A percentile compares a stretch with the other conserved stretches of the same genome.
Evolutionary conservation across 179 eudicot genomes (phyloP).

Genomic region (Silene noctiflora): DNA sequence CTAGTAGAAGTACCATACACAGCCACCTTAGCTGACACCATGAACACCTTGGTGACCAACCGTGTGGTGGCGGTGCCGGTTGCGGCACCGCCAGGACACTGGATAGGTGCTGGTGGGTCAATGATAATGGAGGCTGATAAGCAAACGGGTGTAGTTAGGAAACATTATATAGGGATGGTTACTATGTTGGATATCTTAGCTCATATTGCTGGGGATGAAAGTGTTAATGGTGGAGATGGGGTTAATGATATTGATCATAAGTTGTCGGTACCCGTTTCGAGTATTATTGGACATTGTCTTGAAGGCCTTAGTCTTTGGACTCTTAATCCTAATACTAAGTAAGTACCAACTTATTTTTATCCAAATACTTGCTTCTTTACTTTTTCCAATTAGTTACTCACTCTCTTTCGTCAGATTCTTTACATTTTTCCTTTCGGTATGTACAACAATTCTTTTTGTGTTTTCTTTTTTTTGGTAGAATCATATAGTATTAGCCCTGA

Average conservation of each 20-base stretch:
- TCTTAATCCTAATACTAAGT: constrained; percentile 69
- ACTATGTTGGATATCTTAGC: constrained; percentile 86
- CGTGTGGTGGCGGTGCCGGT: constrained; percentile 78
- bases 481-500: no score
- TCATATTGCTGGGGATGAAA: constrained; percentile 54
- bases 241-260: constrained; percentile 30
- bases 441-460: no score
- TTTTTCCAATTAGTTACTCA: no score
- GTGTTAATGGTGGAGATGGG: constrained; percentile 23
- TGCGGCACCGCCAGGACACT: constrained; percentile 96
- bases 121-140: constrained; percentile 90
- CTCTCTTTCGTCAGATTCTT: no score
- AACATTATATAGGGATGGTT: constrained; percentile 88
- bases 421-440: no score
- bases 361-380: no score
- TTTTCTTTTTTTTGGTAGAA: no score
- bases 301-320: constrained; percentile 93
- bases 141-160: constrained; percentile 69
- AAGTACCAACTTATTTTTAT: background rate
- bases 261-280: constrained; percentile 70
- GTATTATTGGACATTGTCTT: constrained; percentile 72
- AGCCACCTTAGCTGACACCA: constrained; percentile 69
- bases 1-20: constrained; percentile 92
- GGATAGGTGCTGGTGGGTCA: constrained; percentile 95
- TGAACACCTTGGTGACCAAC: constrained; percentile 67